Evolutionary conservation across 148 eudicot species (phyloP), one percentile per base, ranked within the genome.

Genomic region (Chenopodium album): DNA sequence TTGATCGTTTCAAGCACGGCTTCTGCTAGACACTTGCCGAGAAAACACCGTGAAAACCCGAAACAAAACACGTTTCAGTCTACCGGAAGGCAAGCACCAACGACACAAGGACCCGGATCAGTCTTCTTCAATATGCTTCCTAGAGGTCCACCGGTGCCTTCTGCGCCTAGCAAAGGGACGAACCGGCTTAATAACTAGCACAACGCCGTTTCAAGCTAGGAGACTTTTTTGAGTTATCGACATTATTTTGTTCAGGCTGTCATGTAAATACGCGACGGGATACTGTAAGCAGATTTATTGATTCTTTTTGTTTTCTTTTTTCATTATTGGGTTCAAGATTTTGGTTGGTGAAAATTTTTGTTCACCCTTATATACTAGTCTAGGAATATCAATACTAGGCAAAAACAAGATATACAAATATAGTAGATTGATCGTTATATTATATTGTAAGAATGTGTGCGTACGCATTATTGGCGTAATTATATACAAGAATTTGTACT

Each of bases 101-200:
- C 44, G 50, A 66, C 59, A 4, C 29, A 81, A 34, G 76, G 64
- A n/a, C 29, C 50, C 0, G 75, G 52, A 41, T 78, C 84, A 1
- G 81, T 68, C 76, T 81, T 54, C 66, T 54, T 22, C 69, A 68
- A 64, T 31, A 82, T 85, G 87, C 87, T 85, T 59, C 87, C 87
- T 26, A 85, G 78, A 67, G 84, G 87, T 13, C 22, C 69, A 7
- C 26, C 41, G 3, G 71, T 82, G 0, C 84, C 87, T 0, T 85
- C 87, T 0, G 76, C 73, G 32, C 87, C 87, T 68, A 85, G 87
- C 82, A 20, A 34, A 23, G 84, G 84, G n/a, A 85, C 75, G 75
- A 78, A 85, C 73, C 6, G 60, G 7, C 54, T 85, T 67, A 78
- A 73, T 47, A 50, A 19, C 12, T 28, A 50, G 63, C n/a, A 1